Conservation (phyloP, 2,329 filamentous ascomycete species). For the Ceratocystiopsis brevicomis region DNA sequence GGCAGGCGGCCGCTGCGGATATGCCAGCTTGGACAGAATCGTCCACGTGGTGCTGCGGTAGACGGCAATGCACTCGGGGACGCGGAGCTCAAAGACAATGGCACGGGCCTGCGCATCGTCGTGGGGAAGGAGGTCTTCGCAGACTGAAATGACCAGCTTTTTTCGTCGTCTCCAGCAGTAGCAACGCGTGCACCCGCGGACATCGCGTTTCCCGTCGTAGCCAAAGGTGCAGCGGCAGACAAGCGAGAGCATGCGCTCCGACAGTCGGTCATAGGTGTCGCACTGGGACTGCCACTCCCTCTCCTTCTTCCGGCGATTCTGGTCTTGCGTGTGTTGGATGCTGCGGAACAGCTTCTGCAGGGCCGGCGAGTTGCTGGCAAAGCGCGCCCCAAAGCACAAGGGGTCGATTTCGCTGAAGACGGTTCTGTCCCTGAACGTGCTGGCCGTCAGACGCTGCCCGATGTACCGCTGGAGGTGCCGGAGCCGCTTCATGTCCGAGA, state of each 20-base stretch:
- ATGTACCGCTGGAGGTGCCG: too few species aligned
- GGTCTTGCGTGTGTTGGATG: too few species aligned
- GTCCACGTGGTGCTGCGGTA: constrained; percentile 26
- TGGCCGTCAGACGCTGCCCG: too few species aligned
- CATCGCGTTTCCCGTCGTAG: constrained; percentile 11
- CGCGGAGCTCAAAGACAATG: constrained; percentile 23
- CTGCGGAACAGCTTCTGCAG: too few species aligned
- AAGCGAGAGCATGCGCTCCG: constrained; percentile 13
- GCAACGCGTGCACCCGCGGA: constrained; percentile 18
- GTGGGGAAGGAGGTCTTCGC: constrained; percentile 22
- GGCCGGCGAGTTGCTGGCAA: too few species aligned
- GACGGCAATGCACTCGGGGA: constrained; percentile 15
- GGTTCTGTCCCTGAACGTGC: too few species aligned
- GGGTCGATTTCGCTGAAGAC: too few species aligned
- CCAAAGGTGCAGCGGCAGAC: constrained; percentile 15
- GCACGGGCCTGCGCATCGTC: constrained; percentile 14
- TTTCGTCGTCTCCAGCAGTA: constrained; percentile 12
- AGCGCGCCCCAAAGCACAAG: too few species aligned
- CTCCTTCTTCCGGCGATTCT: too few species aligned
- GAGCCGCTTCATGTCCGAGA: too few species aligned
- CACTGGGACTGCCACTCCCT: constrained; percentile 16
- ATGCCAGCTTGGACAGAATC: constrained; percentile 16
- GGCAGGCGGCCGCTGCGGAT: neutral
- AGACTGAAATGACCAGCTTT: constrained; percentile 18
- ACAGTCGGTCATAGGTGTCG: constrained; percentile 15